A percentile compares a stretch with the other conserved stretches of the same genome.
phyloP scores from a whole-genome alignment of 441 rosid genomes.

The Croton laevigatus region DNA sequence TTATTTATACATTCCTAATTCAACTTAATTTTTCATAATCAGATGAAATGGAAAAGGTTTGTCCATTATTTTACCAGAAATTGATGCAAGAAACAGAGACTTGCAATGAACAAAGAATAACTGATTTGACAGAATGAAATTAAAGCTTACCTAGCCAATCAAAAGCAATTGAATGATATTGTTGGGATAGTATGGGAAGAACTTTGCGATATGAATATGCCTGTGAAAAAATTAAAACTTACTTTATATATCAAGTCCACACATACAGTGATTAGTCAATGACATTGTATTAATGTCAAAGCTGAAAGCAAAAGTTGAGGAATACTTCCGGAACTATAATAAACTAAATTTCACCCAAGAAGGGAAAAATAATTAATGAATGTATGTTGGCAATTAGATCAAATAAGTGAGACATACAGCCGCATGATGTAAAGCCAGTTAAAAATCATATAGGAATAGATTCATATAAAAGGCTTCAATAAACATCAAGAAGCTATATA shows the following conservation, averaged over 20 bases:
- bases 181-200: conserved; percentile 67
- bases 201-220: conserved; percentile 85
- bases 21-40: background rate
- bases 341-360: background rate
- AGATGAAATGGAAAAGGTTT: background rate
- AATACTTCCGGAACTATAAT: background rate
- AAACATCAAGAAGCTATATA: background rate
- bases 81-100: background rate
- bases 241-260: conserved; percentile 7
- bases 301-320: background rate
- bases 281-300: background rate
- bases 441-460: background rate
- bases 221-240: conserved; percentile 36
- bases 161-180: conserved; percentile 71
- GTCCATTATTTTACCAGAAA: background rate
- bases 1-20: background rate
- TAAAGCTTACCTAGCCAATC: conserved; percentile 73
- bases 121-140: background rate
- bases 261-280: background rate
- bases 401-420: background rate
- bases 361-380: background rate
- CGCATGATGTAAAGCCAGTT: background rate
- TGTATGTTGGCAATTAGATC: background rate
- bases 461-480: background rate
- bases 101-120: background rate